These are phyloP conservation scores for Fusarium torulosum DNA, from an alignment of 2,329 filamentous ascomycete species.

Conservation along the genomic window DNA sequence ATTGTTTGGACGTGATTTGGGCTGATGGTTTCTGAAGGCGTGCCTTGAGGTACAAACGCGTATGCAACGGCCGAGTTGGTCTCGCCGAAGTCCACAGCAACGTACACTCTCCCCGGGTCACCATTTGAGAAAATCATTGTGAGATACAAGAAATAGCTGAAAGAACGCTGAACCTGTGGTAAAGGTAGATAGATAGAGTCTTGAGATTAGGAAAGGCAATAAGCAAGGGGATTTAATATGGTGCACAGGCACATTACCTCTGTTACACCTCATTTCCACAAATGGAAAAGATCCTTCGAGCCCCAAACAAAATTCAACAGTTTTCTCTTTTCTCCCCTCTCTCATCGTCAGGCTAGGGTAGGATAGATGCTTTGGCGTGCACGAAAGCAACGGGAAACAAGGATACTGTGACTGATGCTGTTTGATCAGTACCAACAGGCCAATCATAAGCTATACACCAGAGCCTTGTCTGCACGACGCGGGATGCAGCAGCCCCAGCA, in stretches of 20 bases:
- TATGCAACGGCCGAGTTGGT: slow-evolving; percentile 3
- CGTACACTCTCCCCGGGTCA: not conserved
- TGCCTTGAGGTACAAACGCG: not conserved
- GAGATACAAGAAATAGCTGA: not conserved
- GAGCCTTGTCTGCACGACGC: not conserved
- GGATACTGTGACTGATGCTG: not conserved
- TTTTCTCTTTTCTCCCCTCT: not conserved
- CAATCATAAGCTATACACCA: not conserved
- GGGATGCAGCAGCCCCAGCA: not conserved
- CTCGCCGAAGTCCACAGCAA: slow-evolving; percentile 14
- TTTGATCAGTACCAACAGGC: not conserved
- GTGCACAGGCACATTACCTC: too few species aligned
- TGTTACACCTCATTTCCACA: too few species aligned
- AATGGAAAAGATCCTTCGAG: not conserved
- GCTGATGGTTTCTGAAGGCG: not conserved
- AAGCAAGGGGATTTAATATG: too few species aligned
- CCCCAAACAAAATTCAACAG: not conserved
- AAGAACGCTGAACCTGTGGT: too few species aligned
- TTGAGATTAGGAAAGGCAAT: too few species aligned
- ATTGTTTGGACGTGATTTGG: not conserved
- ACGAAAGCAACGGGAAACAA: not conserved
- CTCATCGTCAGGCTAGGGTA: too few species aligned
- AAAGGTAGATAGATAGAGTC: too few species aligned
- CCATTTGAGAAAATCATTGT: not conserved
- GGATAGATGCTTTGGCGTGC: too few species aligned